Base-by-base conservation (phyloP, 305 asterid species). In the Rubia peregrina region DNA sequence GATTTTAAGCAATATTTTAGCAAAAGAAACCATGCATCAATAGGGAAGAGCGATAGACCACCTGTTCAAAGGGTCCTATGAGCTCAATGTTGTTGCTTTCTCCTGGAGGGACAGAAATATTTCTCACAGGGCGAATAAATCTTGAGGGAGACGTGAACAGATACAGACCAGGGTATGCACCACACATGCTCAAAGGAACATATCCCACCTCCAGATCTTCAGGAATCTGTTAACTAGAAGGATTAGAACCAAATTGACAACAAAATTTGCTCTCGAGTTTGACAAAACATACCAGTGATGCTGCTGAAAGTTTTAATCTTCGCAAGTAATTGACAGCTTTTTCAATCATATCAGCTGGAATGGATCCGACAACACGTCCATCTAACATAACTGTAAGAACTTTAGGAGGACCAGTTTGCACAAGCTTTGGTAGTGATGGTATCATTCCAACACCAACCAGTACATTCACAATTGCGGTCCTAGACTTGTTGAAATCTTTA, bases 31-130 rank as follows among this genome's bases (percentile, higher is more conserved):
- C 13, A 48, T 21, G 49, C 16, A 59, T 36, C 33, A 26, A n/a
- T 51, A 55, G 26, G 12, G 7, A 66, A 57, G 48, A 19, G 43
- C 14, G 46, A 10, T 4, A 11, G 17, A 24, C 40, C 71, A 93
- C 98, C 92, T 94, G 99, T 79, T 94, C 99, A 76, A 89, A 89
- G 55, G 99, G 97, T 65, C 99, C 99, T 79, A 91, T 84, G 70
- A 86, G 85, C 84, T 94, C 99, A 80, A 89, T 73, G 63, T 83
- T 83, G 78, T 81, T 89, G 76, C 83, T 83, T 74, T 86, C 87
- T 78, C 85, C 90, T n/a, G 86, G 76, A 67, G 89, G 84, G 73
- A 83, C 82, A 73, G 75, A 72, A 75, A 89, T 77, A 81, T 86
- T 94, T 74, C 80, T 79, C 61, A 94, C 96, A 6, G 99, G 99